Base-by-base conservation (phyloP, 768 basidiomycete species). In the Fomitopsis serialis region DNA sequence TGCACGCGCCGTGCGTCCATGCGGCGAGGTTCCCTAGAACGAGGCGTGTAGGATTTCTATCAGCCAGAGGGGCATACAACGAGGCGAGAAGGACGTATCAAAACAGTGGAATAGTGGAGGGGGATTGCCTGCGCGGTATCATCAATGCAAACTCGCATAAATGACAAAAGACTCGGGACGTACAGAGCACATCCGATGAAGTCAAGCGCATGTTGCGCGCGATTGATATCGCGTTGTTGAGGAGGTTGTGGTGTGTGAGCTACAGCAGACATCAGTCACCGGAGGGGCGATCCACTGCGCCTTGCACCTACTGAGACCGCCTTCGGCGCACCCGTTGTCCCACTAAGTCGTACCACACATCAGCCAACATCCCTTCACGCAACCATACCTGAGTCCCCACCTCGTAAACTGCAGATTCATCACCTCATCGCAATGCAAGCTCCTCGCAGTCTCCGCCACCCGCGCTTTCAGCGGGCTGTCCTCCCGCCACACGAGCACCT, bases 21-120 rank as follows among this genome's bases (percentile, higher is more conserved):
- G 84, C 78, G 0, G 88, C 85, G 23, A 92, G 73, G 61, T 92
- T 92, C 44, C 89, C 89, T 61, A 89, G 66, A n/a, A 91, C 81
- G 29, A 90, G 82, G 61, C 88, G 85, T 89, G 61, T 32, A 12
- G 17, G 6, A 21, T 25, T 17, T 34, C 50, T 17, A 52, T 52
- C 36, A 27, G 43, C 2, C 15, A 10, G 12, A 19, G 23, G 22
- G 17, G 10, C 8, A 19, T 17, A 29, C 32, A 43, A 34, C 3
- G 36, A 22, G 21, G 34, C 17, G 19, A 42, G 44, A n/a, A 3
- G 13, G 32, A 88, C 88, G 85, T 70, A 89, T 90, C 90, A 79
- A 92, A 92, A 64, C 90, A 92, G 65, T 93, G 90, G 65, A 92
- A 93, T 1, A 92, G 68, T 0, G 90, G 90, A 2, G 90, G 90